A percentile compares a stretch with the other conserved stretches of the same genome.
Conservation (phyloP, 2,329 filamentous ascomycete species). For the Diaporthe aspalathi region DNA sequence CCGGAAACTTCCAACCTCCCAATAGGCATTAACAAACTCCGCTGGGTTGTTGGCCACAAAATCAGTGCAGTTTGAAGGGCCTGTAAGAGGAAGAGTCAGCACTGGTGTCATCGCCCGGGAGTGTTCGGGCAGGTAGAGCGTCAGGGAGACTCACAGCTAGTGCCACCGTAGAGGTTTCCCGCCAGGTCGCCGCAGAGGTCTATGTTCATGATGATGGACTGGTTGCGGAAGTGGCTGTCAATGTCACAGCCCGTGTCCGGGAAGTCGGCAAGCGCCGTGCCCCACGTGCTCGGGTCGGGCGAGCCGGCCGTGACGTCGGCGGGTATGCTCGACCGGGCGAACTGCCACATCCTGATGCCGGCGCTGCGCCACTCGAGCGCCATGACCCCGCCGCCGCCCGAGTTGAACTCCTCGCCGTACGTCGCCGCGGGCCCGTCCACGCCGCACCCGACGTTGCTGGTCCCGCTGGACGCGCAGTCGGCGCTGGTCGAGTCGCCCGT, state of each 20-base stretch:
- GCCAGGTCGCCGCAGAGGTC: constrained; percentile 70
- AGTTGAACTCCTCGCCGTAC: constrained; percentile 66
- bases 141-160: constrained; percentile 55
- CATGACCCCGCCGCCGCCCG: constrained; percentile 66
- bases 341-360: constrained; percentile 74
- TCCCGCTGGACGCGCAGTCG: constrained; percentile 63
- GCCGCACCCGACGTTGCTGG: constrained; percentile 68
- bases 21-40: constrained; percentile 70
- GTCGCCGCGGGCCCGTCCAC: constrained; percentile 57
- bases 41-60: constrained; percentile 68
- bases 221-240: constrained; percentile 69
- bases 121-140: background rate
- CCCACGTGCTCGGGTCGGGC: constrained; percentile 73
- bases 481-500: constrained; percentile 55
- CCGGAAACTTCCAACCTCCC: constrained; percentile 72
- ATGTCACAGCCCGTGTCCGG: constrained; percentile 72
- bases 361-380: constrained; percentile 70
- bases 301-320: constrained; percentile 60
- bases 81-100: constrained; percentile 44
- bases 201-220: constrained; percentile 75
- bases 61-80: constrained; percentile 66
- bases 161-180: constrained; percentile 54
- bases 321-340: constrained; percentile 60
- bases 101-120: background rate
- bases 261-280: constrained; percentile 72